These are phyloP conservation scores for Apophysomyces sp. DNA, from an alignment of 371 early-diverging fungal species.

Conservation along the genomic window DNA sequence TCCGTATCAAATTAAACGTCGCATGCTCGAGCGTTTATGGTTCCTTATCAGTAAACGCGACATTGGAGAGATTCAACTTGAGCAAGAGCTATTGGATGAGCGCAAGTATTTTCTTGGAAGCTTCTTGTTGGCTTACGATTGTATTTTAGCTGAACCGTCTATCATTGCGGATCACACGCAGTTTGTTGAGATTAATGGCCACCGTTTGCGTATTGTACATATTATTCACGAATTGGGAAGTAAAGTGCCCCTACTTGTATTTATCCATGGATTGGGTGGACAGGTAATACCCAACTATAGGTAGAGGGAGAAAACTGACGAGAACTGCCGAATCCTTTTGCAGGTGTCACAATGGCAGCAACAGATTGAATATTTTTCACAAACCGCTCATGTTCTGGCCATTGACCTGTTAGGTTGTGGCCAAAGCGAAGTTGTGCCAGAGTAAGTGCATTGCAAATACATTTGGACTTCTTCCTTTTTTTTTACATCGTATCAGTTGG, in stretches of 20 bases:
- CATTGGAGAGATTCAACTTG: slow-evolving; percentile 30
- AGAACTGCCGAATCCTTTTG: not conserved
- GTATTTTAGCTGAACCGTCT: slow-evolving; percentile 34
- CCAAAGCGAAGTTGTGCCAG: slow-evolving; percentile 51
- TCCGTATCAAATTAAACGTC: slow-evolving; percentile 14
- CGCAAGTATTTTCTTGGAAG: slow-evolving; percentile 19
- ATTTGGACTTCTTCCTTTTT: not conserved
- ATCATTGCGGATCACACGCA: slow-evolving; percentile 50
- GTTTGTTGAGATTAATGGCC: slow-evolving; percentile 56
- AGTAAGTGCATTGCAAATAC: slow-evolving; percentile 28
- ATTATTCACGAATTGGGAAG: slow-evolving; percentile 68
- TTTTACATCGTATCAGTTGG: slow-evolving; percentile 33
- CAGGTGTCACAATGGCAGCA: slow-evolving; percentile 67
- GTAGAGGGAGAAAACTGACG: not conserved
- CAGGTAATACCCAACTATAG: slow-evolving; percentile 41
- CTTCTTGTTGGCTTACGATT: not conserved
- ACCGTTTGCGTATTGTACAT: slow-evolving; percentile 63
- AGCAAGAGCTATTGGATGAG: slow-evolving; percentile 29
- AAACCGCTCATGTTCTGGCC: slow-evolving; percentile 66
- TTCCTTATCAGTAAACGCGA: slow-evolving; percentile 38
- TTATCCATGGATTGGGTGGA: slow-evolving; percentile 64
- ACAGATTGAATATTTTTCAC: slow-evolving; percentile 69
- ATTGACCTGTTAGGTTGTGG: slow-evolving; percentile 72
- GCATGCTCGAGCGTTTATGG: slow-evolving; percentile 30
- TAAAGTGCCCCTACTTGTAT: slow-evolving; percentile 58